Percentiles rank a stretch among this genome's conserved stretches.
These are phyloP conservation scores for Plasmodium knowlesi DNA, from an alignment of 169 alveolate genomes.

Conservation along the genomic window DNA sequence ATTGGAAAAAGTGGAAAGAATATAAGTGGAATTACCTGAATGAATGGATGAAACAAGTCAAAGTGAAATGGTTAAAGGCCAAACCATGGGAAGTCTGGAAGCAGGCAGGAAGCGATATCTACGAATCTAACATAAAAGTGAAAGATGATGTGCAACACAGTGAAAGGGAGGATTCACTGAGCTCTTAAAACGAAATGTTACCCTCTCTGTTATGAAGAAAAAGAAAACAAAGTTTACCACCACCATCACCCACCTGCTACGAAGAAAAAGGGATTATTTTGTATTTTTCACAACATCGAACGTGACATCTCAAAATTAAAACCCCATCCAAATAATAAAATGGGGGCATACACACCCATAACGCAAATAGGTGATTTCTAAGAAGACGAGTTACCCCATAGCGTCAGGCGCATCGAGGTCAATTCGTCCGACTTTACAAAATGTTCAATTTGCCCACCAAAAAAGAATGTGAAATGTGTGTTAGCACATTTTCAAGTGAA, in stretches of 20 bases:
- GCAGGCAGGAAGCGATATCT: neutral
- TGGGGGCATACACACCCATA: neutral
- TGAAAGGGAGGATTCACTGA: neutral
- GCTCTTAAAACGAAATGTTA: neutral
- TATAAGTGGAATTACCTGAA: slow-evolving; percentile 13
- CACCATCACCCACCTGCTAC: too few relatives aligned
- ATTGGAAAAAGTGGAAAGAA: slow-evolving; percentile 47
- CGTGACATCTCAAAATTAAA: neutral
- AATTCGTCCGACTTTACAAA: neutral
- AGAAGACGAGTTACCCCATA: neutral
- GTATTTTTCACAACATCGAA: neutral
- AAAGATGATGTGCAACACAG: neutral
- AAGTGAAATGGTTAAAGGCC: slow-evolving; percentile 16
- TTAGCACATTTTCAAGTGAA: neutral
- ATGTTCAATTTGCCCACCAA: neutral
- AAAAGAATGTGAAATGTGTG: neutral
- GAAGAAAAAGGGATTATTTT: neutral
- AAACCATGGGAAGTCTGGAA: slow-evolving; percentile 42
- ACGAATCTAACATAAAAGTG: neutral
- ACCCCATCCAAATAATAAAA: neutral
- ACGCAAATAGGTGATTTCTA: neutral
- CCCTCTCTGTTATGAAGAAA: neutral
- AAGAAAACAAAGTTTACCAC: too few relatives aligned
- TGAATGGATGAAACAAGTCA: neutral
- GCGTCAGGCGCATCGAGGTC: neutral